These are phyloP conservation scores for Kurtzmaniella quercitrusa DNA, from an alignment of 1,139 yeast species.

Conservation along the genomic window DNA sequence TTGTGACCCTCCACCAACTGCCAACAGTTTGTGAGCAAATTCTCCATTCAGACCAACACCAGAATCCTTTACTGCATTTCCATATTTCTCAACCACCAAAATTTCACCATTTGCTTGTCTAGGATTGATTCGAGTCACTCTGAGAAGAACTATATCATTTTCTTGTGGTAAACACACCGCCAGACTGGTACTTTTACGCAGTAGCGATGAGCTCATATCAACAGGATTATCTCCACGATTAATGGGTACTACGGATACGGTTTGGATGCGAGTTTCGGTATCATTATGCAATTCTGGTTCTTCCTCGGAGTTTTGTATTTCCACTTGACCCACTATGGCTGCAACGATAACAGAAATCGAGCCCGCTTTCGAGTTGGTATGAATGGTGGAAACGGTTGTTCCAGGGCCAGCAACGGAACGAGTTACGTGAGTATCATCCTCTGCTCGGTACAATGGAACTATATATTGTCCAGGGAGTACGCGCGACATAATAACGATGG, in stretches of 20 bases:
- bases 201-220: not conserved
- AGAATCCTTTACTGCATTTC: constrained; percentile 55
- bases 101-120: constrained; percentile 83
- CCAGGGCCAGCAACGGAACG: constrained; percentile 37
- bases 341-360: constrained; percentile 54
- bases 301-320: constrained; percentile 13
- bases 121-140: constrained; percentile 61
- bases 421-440: constrained; percentile 16
- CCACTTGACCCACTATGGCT: constrained; percentile 62
- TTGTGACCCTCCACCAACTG: constrained; percentile 55
- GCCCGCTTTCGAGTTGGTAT: constrained; percentile 16
- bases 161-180: constrained; percentile 72
- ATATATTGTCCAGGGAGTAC: constrained; percentile 78
- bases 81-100: constrained; percentile 68
- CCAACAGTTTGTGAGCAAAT: constrained; percentile 34
- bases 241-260: constrained; percentile 28
- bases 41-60: constrained; percentile 67
- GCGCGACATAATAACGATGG: constrained; percentile 8
- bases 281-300: constrained; percentile 14
- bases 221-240: not conserved
- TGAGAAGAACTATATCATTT: constrained; percentile 76
- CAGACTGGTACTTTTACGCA: constrained; percentile 6
- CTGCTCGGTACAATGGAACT: constrained; percentile 31
- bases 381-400: constrained; percentile 30
- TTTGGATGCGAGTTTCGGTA: constrained; percentile 14